Conservation (phyloP, 75 land plant species). For the Pinus albicaulis region DNA sequence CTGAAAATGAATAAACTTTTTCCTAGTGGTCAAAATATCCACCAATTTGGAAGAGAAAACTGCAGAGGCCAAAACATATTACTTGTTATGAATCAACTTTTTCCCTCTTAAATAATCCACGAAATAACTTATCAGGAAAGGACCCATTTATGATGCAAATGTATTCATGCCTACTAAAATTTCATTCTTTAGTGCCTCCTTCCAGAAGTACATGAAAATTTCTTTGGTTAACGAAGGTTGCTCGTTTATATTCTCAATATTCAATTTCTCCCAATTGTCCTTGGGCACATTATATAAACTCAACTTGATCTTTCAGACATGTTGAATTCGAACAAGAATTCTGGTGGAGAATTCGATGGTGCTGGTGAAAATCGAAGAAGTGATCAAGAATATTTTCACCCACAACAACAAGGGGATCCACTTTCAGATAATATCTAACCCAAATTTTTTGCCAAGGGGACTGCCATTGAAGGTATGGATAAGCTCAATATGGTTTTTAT, state of each 20-base stretch:
- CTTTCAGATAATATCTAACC: too few species aligned
- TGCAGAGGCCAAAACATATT: conserved; percentile 17
- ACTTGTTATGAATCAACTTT: conserved; percentile 32
- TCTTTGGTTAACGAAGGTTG: conserved; percentile 14
- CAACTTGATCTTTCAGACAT: conserved; percentile 12
- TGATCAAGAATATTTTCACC: too few species aligned
- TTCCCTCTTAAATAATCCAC: conserved; percentile 46
- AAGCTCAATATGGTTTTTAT: too few species aligned
- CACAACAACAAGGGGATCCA: too few species aligned
- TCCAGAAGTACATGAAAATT: conserved; percentile 25
- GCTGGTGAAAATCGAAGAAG: too few species aligned
- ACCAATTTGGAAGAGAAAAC: conserved; percentile 32
- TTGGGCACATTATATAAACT: conserved; percentile 13
- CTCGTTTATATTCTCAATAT: neutral
- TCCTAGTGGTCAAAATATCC: conserved; percentile 17
- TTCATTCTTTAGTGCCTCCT: conserved; percentile 11
- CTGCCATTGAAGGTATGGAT: too few species aligned
- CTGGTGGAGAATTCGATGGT: too few species aligned
- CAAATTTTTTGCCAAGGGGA: too few species aligned
- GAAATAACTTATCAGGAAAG: conserved; percentile 33
- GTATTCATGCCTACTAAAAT: conserved; percentile 17
- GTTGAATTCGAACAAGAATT: too few species aligned
- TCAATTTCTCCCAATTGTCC: conserved; percentile 5
- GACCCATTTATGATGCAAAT: conserved; percentile 38
- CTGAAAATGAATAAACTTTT: conserved; percentile 31